phyloP scores from a whole-genome alignment of 148 eudicot genomes.

The Bassia scoparia region DNA sequence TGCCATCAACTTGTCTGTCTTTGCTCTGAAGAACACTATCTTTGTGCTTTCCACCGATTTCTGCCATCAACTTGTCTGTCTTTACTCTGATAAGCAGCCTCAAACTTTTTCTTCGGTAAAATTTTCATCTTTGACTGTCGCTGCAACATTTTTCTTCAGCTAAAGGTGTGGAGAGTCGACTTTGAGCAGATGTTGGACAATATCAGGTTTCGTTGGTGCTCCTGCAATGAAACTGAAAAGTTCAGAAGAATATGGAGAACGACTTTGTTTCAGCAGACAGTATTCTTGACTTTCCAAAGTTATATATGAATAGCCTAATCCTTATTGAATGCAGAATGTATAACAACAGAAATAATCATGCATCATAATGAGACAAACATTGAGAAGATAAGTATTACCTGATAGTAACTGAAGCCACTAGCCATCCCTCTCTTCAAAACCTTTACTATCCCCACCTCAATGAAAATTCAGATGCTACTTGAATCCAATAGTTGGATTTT shows the following conservation, averaged over 20 bases:
- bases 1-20: constrained; percentile 27
- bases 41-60: constrained; percentile 21
- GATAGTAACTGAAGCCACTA: constrained; percentile 39
- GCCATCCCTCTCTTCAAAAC: constrained; percentile 68
- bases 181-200: constrained; percentile 24
- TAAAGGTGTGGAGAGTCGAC: constrained; percentile 26
- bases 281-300: no score
- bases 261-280: not conserved
- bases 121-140: constrained; percentile 31
- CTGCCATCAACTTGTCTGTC: constrained; percentile 28
- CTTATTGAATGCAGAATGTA: not conserved
- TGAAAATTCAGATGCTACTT: constrained; percentile 73
- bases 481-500: constrained; percentile 68
- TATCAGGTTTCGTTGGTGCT: constrained; percentile 31
- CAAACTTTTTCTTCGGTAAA: constrained; percentile 30
- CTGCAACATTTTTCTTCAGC: constrained; percentile 28
- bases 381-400: constrained; percentile 35
- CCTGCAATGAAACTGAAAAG: constrained; percentile 28
- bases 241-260: not conserved
- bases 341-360: not conserved
- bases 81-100: constrained; percentile 21
- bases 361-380: not conserved
- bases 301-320: no score
- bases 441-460: constrained; percentile 74
- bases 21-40: constrained; percentile 22